Evolutionary conservation across 352 stramenopile species (phyloP), one percentile per base, ranked within the genome.

Genomic region (Pythium phragmiticola): DNA sequence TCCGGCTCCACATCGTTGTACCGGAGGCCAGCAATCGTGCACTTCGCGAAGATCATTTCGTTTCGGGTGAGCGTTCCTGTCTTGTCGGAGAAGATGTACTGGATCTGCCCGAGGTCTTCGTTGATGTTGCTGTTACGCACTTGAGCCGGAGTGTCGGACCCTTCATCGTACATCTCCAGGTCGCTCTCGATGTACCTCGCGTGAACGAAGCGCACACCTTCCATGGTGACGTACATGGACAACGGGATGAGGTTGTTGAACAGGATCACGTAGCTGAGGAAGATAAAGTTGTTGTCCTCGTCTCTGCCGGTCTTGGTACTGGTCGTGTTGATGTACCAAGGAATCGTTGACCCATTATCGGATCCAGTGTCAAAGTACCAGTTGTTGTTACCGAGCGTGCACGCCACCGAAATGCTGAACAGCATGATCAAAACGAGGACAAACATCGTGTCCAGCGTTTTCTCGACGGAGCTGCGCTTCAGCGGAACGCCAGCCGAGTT

Each of bases 11-110:
- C 73, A 65, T 96, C 85, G 57, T 96, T 97, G 74, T 98, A 99
- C 28, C 88, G 84, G 46, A 92, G 60, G 6, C 94, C 94, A 21
- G 68, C 90, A 47, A 98, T 93, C 1, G 89, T 94, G 67, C 94
- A 98, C 72, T 97, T 97, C 37, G 92, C 84, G 65, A 95, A 95
- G 23, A 94, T 82, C 87, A 96, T 96, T 68, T 94, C 86, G 52
- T 96, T 96, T 33, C 84, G 80, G 3, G 87, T 96, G 28, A 96
- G 63, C 5, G 87, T 96, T 23, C 87, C 87, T 7, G 87, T 96
- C 55, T 96, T 96, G 72, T 96, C 87, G 23, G 85, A 94, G 61
- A 96, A 94, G 54, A 96, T 95, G 49, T 94, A 96, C 83, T 96
- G 84, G 56, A 96, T 91, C 66, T 96, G 87, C 13, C 87, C 87